Evolutionary conservation across 331 rosid genomes (phyloP), one percentile per base, ranked within the genome.

Genomic region (Quercus tomentella): DNA sequence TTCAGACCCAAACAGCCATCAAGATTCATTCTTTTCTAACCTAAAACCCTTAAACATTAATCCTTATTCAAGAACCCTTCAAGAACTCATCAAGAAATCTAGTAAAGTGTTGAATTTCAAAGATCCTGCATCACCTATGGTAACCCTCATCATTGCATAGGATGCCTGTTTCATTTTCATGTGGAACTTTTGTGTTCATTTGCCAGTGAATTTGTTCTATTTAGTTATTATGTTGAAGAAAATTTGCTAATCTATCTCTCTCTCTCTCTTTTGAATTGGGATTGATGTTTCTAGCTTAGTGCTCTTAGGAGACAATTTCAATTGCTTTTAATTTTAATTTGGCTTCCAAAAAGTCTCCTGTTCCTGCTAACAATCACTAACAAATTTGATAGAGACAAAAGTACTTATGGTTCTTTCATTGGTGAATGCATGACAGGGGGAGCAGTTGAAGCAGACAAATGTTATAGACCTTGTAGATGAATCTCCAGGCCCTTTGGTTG

Each of bases 371-470:
- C 17, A 33, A 77, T 31, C 49, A 62, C 30, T 22, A 74, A 18
- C 52, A 49, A 54, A 25, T 22, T 74, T 75, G 72, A 31, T 18
- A 20, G 70, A 69, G 52, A 75, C 2, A 52, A 72, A 70, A 26
- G 6, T 68, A 57, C 28, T 78, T 30, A 62, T 35, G 25, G 21
- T 35, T 67, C 52, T 9, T 67, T 73, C 37, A 16, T 75, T 51
- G 68, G 30, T 78, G 28, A 14, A 21, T 82, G 14, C 35, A 31
- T 85, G 82, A 72, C 91, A 96, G 98, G 94, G 89, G 82, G 99
- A 93, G 82, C 99, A 93, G 80, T 86, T 94, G 86, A 91, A 86
- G 91, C 83, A 89, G 74, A 76, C 66, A 35, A 84, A 75, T 85
- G 72, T 74, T 23, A 66, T 76, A 74, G 94, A 87, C 45, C 72